Base-by-base conservation (phyloP, 2,329 filamentous ascomycete species). In the Dothideomycetes sp. region DNA sequence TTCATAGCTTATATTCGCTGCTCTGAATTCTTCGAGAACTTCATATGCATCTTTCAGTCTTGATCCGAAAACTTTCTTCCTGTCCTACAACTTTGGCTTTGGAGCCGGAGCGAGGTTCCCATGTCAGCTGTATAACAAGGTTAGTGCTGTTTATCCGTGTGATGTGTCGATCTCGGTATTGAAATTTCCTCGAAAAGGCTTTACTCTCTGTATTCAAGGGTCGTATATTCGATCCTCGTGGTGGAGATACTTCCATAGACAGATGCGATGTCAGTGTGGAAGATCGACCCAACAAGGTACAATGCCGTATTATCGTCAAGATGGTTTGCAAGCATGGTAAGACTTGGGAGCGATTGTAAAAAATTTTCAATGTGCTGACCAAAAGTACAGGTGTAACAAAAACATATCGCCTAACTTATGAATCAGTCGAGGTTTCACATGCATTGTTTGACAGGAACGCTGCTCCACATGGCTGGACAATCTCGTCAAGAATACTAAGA, bases 21-120 rank as follows among this genome's bases (percentile, higher is more conserved):
- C 83, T 11, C 66, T 89, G 48, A 89, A 89, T 57, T 74, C 75
- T n/a, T 84, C 83, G 42, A 85, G 84, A 55, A 85, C 84, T 4
- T 82, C 82, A 13, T 88, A 88, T 58, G 78, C 80, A 18, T 81
- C 80, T 44, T 80, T 86, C 52, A 73, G 73, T 6, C 76, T 88
- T 39, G 68, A 80, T 30, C 71, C 74, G 28, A 73, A 67, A 49
- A 71, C 74, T 27, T 88, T 88, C 64, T 87, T 87, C 62, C 74
- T 78, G 5, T 73, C 72, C 24, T 89, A 87, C 60, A 71, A 74
- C 38, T 89, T 78, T 51, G 63, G 66, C 32, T 34, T 37, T 9
- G 43, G 42, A 12, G 17, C 33, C 15, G 41, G 34, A 11, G 38
- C 38, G 22, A 64, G 71, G 16, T 88, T 88, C 60, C 82, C 78